Base-by-base conservation (phyloP, 495 filamentous ascomycete genomes). In the Penicillium subrubescens region DNA sequence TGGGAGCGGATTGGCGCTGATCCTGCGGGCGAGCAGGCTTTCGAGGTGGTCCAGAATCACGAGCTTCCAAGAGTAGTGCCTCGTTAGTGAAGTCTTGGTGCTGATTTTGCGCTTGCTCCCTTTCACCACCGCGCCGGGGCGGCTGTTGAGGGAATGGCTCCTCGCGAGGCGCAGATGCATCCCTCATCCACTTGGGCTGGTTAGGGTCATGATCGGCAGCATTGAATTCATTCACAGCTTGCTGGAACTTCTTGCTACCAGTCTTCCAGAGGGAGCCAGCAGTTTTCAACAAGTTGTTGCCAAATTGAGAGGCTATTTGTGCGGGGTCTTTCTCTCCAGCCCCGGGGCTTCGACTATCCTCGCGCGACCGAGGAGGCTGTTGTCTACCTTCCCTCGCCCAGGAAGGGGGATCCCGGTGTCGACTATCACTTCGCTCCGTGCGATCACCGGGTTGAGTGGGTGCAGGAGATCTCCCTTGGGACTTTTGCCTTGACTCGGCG, bases 141-240 rank as follows among this genome's bases (percentile, higher is more conserved):
- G 63, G 66, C 37, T 57, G 64, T 37, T 60, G 61, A 37, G 54
- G 63, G 27, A 65, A 46, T 19, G 71, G 51, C 41, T 79, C 67
- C 12, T 78, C 73, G n/a, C 54, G 74, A 59, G 69, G 79, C 57
- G 77, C 65, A 29, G 82, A 80, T 25, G 84, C 80, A 57, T 92
- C 90, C 67, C 87, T 86, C 94, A 99, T 96, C 95, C 95, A 99
- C 68, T 92, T 94, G 1, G 95, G 95, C 71, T 97, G 92, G 70
- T 73, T 92, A 2, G 91, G 81, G 72, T 97, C 95, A 31, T 87
- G 83, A n/a, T 91, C 89, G 2, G 83, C 89, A 1, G 83, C 74
- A 67, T 97, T 94, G 65, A 97, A 90, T 21, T 99, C 95, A 17
- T 92, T 87, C 15, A 99, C 92, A 15, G 92, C 95, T 73, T 93